Conservation (phyloP, 768 basidiomycete genomes). For the Russula earlei region DNA sequence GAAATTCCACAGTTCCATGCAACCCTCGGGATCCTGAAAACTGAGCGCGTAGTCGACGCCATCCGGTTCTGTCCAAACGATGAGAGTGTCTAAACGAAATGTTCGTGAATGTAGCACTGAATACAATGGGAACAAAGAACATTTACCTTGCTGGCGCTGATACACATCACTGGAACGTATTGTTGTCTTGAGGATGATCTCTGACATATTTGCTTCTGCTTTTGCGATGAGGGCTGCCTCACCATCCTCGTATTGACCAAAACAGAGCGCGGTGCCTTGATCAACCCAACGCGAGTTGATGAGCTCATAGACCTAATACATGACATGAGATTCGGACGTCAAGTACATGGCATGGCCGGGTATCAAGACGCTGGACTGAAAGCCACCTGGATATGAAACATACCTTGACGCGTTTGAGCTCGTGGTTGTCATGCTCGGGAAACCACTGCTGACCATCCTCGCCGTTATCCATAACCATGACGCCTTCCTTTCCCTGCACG, state of each 20-base stretch:
- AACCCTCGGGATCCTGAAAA: constrained; percentile 94
- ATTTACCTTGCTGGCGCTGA: constrained; percentile 71
- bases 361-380: constrained; percentile 18
- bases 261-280: constrained; percentile 94
- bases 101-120: neutral
- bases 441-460: constrained; percentile 55
- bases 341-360: constrained; percentile 20
- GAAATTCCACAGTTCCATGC: constrained; percentile 95
- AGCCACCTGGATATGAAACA: constrained; percentile 24
- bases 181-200: constrained; percentile 68
- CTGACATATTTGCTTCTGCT: constrained; percentile 60
- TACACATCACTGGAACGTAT: constrained; percentile 80
- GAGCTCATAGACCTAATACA: constrained; percentile 93
- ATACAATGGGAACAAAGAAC: constrained; percentile 1
- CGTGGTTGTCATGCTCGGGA: constrained; percentile 52
- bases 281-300: constrained; percentile 88
- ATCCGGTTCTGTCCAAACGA: constrained; percentile 97
- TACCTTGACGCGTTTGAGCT: constrained; percentile 82
- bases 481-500: constrained; percentile 40
- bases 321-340: constrained; percentile 17
- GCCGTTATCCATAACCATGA: constrained; percentile 30
- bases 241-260: constrained; percentile 74
- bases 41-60: constrained; percentile 93
- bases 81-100: constrained; percentile 69
- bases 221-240: constrained; percentile 81